Conservation (phyloP, 257 asterid species). For the Solanum appendiculatum region DNA sequence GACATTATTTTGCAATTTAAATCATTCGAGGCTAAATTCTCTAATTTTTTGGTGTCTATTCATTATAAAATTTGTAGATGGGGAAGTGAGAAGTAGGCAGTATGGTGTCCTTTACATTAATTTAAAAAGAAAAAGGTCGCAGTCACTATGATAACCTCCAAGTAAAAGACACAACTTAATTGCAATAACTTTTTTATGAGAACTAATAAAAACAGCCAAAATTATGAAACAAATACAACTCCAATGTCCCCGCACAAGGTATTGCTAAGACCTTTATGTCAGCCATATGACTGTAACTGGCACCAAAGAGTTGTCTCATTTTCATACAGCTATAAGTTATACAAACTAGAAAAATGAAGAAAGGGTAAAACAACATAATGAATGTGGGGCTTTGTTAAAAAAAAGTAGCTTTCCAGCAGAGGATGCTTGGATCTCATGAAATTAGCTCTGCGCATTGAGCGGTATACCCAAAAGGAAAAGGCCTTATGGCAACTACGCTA, state of each 20-base stretch:
- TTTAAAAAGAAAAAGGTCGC: background rate
- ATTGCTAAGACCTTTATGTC: background rate
- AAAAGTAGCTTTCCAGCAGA: background rate
- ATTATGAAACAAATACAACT: background rate
- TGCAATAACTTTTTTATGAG: background rate
- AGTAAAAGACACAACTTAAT: background rate
- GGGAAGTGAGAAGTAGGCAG: background rate
- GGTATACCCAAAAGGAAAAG: background rate
- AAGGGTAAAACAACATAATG: background rate
- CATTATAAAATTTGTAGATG: background rate
- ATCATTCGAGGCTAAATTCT: background rate
- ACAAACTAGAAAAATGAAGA: background rate
- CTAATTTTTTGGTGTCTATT: background rate
- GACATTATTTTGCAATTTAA: background rate
- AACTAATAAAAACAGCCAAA: background rate
- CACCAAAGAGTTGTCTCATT: background rate
- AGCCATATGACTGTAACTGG: background rate
- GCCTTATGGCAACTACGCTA: background rate
- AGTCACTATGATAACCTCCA: background rate
- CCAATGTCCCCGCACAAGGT: background rate
- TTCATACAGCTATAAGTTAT: background rate
- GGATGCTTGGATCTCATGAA: background rate
- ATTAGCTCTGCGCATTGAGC: background rate
- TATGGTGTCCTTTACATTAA: background rate
- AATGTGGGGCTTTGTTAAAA: background rate